Evolutionary conservation across 2,329 filamentous ascomycete genomes (phyloP), one percentile per base, ranked within the genome.

Genomic region (Stachybotrys elegans): DNA sequence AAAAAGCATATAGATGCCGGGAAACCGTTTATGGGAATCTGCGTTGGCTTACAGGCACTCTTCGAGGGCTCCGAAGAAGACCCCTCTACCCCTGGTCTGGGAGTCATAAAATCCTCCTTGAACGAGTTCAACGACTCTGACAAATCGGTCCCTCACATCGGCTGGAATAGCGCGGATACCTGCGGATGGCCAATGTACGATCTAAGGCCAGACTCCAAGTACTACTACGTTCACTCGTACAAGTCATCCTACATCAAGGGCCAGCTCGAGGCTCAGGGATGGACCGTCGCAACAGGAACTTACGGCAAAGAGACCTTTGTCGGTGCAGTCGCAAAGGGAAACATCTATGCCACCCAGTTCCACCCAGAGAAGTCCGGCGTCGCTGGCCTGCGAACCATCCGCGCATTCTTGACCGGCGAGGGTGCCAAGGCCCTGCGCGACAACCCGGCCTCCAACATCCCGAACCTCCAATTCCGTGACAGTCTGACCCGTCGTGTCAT

Each of bases 11-110:
- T 98, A 57, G 75, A 82, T 42, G 78, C 86, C 13, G 91, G 90
- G n/a, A 97, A 97, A 68, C 90, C 92, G 13, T 97, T 98, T 62
- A 94, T 98, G 84, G 91, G 87, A 40, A 95, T 98, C 59, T 98
- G 93, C 60, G 93, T 98, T 43, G 93, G 93, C 3, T 65, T 97
- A 13, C 93, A 98, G 67, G 89, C 88, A 1, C 73, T 98, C 0
- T 97, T 96, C 59, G 76, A 88, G 53, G 86, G 86, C 8, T 97
- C 93, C 0, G 79, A 81, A 32, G 93, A 98, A 64, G 84, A 88
- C 51, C 71, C 82, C 1, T 66, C 73, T 16, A 82, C 88, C 13
- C 68, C 81, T 3, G 93, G 93, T 1, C 71, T 98, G 39, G 86
- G 84, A 5, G 37, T 95, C 22, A 82, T 97, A 49, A 81, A 84